Percentiles rank a stretch among this genome's conserved stretches.
Conservation (phyloP, 2,329 filamentous ascomycete species). For the Gliomastix tumulicola region DNA sequence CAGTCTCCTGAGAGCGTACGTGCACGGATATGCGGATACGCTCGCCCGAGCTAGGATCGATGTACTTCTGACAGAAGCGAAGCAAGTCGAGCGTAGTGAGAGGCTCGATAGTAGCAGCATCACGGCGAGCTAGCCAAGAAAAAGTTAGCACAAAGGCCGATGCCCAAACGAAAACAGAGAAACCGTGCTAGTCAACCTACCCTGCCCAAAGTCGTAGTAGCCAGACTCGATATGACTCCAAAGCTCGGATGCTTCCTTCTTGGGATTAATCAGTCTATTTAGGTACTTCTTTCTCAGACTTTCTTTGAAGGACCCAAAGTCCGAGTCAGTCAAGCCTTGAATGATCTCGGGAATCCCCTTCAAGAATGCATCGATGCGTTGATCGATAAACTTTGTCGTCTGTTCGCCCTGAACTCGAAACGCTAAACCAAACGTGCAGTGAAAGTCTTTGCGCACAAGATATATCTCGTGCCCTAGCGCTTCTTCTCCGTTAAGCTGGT, state of each 20-base stretch:
- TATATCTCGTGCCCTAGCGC: slow-evolving; percentile 97
- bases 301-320: slow-evolving; percentile 87
- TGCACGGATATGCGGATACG: slow-evolving; percentile 84
- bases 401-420: slow-evolving; percentile 93
- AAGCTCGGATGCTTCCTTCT: slow-evolving; percentile 74
- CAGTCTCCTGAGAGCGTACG: slow-evolving; percentile 63
- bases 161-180: neutral
- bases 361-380: slow-evolving; percentile 82
- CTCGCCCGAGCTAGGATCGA: slow-evolving; percentile 64
- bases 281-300: slow-evolving; percentile 80
- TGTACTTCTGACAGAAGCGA: slow-evolving; percentile 69
- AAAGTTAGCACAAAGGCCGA: neutral
- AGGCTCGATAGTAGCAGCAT: slow-evolving; percentile 66
- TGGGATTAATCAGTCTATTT: slow-evolving; percentile 88
- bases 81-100: slow-evolving; percentile 76
- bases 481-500: slow-evolving; percentile 92
- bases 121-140: slow-evolving; percentile 57
- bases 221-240: slow-evolving; percentile 83
- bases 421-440: slow-evolving; percentile 78
- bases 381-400: slow-evolving; percentile 75
- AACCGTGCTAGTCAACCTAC: slow-evolving; percentile 56
- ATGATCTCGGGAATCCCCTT: slow-evolving; percentile 58
- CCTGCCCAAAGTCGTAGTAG: slow-evolving; percentile 81
- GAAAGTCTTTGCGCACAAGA: slow-evolving; percentile 63
- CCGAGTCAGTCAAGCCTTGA: slow-evolving; percentile 68